Conservation (phyloP, 768 basidiomycete species). For the Pholiota conissans region DNA sequence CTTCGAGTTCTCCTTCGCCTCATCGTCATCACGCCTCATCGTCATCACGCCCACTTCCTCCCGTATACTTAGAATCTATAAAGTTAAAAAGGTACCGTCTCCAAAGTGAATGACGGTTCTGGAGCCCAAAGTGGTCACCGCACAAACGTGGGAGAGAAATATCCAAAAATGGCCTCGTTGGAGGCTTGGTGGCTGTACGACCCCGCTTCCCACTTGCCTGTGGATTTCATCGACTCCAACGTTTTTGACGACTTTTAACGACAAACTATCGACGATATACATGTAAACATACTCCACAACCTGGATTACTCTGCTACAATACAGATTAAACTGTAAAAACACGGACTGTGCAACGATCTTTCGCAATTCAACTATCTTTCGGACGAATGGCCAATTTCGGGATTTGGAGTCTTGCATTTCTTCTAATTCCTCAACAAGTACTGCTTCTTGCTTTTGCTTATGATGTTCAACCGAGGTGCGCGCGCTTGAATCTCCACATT, state of each 20-base stretch:
- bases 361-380: background rate
- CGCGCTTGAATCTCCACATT: background rate
- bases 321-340: no score
- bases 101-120: no score
- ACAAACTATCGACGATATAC: constrained; percentile 15
- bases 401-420: constrained; percentile 12
- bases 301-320: background rate
- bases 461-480: constrained; percentile 26
- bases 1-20: no score
- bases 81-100: no score
- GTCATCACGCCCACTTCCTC: no score
- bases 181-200: constrained; percentile 15
- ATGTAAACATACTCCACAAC: constrained; percentile 10
- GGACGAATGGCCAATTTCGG: constrained; percentile 4
- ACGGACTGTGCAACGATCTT: no score
- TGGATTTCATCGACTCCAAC: constrained; percentile 9
- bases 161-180: constrained; percentile 15
- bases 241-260: constrained; percentile 17
- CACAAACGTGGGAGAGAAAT: background rate
- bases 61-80: no score
- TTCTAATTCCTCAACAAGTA: constrained; percentile 15
- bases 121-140: no score
- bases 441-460: constrained; percentile 19
- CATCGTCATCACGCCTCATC: no score
- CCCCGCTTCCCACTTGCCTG: constrained; percentile 5